A percentile compares a stretch with the other conserved stretches of the same genome.
Conservation (phyloP, 805 yeast species). For the Metschnikowia cerradonensis region DNA sequence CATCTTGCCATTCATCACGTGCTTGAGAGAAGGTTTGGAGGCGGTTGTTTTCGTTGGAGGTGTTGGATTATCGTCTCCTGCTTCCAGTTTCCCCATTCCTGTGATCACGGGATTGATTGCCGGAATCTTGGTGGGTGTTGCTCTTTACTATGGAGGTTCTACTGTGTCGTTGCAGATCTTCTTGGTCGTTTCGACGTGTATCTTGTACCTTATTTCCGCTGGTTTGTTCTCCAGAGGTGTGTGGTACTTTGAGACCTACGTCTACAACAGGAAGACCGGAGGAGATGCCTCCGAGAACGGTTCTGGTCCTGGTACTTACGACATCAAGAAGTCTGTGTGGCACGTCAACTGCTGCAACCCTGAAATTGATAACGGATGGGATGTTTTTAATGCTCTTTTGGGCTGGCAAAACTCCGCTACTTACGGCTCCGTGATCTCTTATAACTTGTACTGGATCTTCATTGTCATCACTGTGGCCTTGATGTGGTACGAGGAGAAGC, state of each 20-base stretch:
- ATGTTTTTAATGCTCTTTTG: conserved; percentile 85
- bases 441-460: conserved; percentile 82
- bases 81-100: conserved; percentile 77
- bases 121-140: conserved; percentile 65
- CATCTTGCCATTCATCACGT: conserved; percentile 82
- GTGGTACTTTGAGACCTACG: conserved; percentile 79
- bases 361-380: conserved; percentile 91
- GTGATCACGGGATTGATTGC: conserved; percentile 81
- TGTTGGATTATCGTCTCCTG: conserved; percentile 31
- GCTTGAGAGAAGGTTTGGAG: conserved; percentile 85
- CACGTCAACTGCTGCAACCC: conserved; percentile 98
- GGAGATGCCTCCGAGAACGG: conserved; percentile 95
- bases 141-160: conserved; percentile 80
- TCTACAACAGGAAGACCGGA: conserved; percentile 64
- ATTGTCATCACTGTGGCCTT: conserved; percentile 51
- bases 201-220: conserved; percentile 86
- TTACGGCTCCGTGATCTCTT: conserved; percentile 82
- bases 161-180: conserved; percentile 80
- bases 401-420: conserved; percentile 99
- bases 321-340: conserved; percentile 77
- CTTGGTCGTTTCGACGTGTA: conserved; percentile 80
- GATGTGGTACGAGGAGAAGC: conserved; percentile 79
- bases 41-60: conserved; percentile 45
- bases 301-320: conserved; percentile 91
- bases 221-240: conserved; percentile 91